Evolutionary conservation across 192 early-diverging fungal species (phyloP), one percentile per base, ranked within the genome.

Genomic region (Backusella sp.): DNA sequence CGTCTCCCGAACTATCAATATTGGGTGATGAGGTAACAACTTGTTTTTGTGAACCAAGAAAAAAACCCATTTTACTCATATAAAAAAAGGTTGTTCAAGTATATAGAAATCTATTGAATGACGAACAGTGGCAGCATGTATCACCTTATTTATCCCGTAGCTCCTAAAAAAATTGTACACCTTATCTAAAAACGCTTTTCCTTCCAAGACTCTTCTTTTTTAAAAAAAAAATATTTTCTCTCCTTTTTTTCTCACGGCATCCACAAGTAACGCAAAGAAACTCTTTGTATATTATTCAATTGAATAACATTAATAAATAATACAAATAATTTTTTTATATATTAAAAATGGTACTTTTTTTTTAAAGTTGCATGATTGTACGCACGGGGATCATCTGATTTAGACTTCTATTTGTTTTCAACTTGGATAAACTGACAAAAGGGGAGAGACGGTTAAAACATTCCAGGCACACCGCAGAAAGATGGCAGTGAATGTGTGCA

Each of bases 1-100:
- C 70, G 34, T 71, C 70, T 28, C 66, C 42, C 23, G 59, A 59
- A 32, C 34, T 76, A 67, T 35, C 23, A 59, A 59, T 26, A 59
- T 59, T 59, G 23, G 23, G 21, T 12, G 53, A 26, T 59, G 53
- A 59, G 53, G 53, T 59, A 59, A 59, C 2, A 56, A 56, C 21
- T 1, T 32, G 2, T 32, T 59, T 11, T 59, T 59, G 53, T 59
- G 23, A 59, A 56, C 9, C 6, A 56, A n/a, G n/a, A 28, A 28
- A 28, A 28, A 21, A n/a, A 5, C 11, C 11, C 39, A 9, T 41
- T 41, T 44, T 44, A 17, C 15, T 44, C 12, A 44, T 44, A 15
- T 17, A 44, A 8, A 56, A 52, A 56, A 56, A 56, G 53, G 21
- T 56, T 56, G 53, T 56, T 56, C 53, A 56, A 56, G 53, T 56